Percentiles rank a stretch among this genome's conserved stretches.
phyloP scores from a whole-genome alignment of 2,329 filamentous ascomycete species.

The Beauveria sp. region DNA sequence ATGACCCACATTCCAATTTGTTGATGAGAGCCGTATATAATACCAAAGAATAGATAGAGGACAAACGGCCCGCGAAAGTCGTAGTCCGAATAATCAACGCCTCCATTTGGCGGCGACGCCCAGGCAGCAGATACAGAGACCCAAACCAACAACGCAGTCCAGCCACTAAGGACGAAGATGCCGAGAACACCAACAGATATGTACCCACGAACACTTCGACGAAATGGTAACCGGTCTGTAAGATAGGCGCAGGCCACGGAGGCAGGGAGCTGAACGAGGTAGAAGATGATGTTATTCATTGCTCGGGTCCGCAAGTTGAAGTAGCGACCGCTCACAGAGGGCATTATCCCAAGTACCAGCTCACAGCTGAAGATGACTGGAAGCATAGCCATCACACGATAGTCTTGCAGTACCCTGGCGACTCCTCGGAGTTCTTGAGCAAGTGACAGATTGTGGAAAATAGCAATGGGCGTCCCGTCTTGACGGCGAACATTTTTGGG shows the following conservation, averaged over 20 bases:
- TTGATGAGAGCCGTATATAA: constrained; percentile 13
- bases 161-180: constrained; percentile 8
- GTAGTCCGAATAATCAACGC: constrained; percentile 13
- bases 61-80: constrained; percentile 13
- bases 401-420: constrained; percentile 7
- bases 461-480: constrained; percentile 13
- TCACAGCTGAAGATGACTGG: constrained; percentile 15
- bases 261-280: constrained; percentile 14
- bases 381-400: constrained; percentile 13
- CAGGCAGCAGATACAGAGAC: constrained; percentile 1
- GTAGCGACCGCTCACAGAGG: constrained; percentile 14
- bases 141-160: constrained; percentile 9
- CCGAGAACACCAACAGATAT: constrained; percentile 10
- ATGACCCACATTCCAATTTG: constrained; percentile 14
- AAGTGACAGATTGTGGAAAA: constrained; percentile 13
- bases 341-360: constrained; percentile 11
- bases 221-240: constrained; percentile 8
- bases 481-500: constrained; percentile 17
- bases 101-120: constrained; percentile 5
- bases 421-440: constrained; percentile 12
- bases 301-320: constrained; percentile 15
- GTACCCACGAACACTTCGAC: not conserved
- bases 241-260: constrained; percentile 10
- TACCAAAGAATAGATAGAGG: constrained; percentile 13
- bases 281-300: constrained; percentile 14